Conservation (phyloP, 768 basidiomycete genomes). For the Termitomyces sp. region DNA sequence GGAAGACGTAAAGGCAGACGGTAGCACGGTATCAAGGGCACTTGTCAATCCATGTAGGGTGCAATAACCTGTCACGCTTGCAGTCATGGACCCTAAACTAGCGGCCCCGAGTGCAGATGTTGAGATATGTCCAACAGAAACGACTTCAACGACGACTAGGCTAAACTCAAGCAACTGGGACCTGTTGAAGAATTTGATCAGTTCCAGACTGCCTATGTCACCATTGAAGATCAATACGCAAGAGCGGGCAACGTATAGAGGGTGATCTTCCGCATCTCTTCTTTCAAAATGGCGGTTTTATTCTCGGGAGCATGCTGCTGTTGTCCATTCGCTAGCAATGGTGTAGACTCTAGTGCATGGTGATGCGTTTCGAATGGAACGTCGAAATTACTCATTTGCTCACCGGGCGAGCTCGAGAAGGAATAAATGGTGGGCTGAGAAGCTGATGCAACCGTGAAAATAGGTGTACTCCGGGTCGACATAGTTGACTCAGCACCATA, state of each 20-base stretch:
- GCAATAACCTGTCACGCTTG: constrained; percentile 67
- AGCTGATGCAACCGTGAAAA: too few species aligned
- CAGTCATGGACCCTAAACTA: constrained; percentile 69
- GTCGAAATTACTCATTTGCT: not conserved
- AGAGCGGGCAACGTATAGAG: constrained; percentile 68
- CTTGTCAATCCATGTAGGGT: constrained; percentile 79
- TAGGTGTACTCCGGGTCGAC: too few species aligned
- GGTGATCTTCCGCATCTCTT: constrained; percentile 56
- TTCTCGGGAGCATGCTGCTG: constrained; percentile 17
- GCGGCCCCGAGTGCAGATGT: constrained; percentile 85
- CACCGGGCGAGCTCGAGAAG: not conserved
- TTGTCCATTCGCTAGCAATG: constrained; percentile 45
- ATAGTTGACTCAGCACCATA: too few species aligned
- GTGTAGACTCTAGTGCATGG: constrained; percentile 45
- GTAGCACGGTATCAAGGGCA: constrained; percentile 89
- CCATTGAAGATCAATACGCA: constrained; percentile 39
- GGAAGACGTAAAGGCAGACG: constrained; percentile 89
- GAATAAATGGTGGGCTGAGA: too few species aligned
- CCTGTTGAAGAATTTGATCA: constrained; percentile 28
- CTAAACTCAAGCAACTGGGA: constrained; percentile 83
- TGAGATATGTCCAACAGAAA: constrained; percentile 90
- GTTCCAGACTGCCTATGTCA: not conserved
- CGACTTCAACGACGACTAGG: constrained; percentile 75
- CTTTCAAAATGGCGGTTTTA: constrained; percentile 32
- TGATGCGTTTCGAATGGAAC: not conserved